A percentile compares a stretch with the other conserved stretches of the same genome.
phyloP scores from a whole-genome alignment of 257 asterid species.

The Solanum etuberosum region DNA sequence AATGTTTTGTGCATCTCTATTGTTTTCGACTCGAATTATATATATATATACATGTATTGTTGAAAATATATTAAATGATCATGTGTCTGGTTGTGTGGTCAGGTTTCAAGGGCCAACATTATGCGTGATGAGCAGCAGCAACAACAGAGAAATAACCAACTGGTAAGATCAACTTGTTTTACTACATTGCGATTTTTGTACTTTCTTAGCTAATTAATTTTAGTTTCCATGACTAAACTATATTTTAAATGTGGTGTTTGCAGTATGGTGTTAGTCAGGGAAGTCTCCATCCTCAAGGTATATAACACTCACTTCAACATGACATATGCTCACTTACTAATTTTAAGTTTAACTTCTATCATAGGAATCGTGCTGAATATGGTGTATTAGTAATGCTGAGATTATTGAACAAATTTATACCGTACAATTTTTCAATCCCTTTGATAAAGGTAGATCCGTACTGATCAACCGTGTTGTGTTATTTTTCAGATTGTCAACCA shows the following conservation, averaged over 20 bases:
- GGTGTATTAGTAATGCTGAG: not conserved
- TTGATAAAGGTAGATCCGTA: not conserved
- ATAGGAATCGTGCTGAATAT: too few species aligned
- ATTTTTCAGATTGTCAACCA: not conserved
- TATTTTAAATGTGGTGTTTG: not conserved
- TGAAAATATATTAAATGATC: not conserved
- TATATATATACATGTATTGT: not conserved
- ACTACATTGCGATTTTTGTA: not conserved
- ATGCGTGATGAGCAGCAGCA: not conserved
- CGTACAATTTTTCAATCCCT: not conserved
- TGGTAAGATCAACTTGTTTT: not conserved
- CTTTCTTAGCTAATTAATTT: not conserved
- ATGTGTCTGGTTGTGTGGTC: not conserved
- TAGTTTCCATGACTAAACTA: not conserved
- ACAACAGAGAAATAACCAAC: not conserved
- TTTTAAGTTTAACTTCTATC: not conserved
- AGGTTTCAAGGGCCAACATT: not conserved
- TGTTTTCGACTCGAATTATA: not conserved
- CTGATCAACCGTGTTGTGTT: not conserved
- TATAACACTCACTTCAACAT: not conserved
- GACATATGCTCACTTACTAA: not conserved
- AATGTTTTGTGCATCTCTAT: not conserved
- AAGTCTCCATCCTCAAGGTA: constrained; percentile 1
- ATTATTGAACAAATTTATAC: too few species aligned
- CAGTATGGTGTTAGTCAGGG: constrained; percentile 3